Evolutionary conservation across 768 basidiomycete genomes (phyloP).

Genomic region (Amanita inopinata): DNA sequence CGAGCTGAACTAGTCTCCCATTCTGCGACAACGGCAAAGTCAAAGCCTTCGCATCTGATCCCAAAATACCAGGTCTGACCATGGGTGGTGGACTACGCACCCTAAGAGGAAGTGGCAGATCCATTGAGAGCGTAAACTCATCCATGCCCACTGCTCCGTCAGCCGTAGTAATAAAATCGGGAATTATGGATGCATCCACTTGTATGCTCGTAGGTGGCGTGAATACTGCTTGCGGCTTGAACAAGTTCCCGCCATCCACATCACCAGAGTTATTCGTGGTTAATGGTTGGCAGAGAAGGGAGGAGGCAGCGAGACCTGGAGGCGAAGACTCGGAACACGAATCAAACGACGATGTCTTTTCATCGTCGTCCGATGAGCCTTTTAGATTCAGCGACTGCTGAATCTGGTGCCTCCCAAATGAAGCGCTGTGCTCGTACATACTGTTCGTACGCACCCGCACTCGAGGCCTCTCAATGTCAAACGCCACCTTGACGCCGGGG

Average conservation of each 20-base stretch:
- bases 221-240: slow-evolving; percentile 6
- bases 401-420: slow-evolving; percentile 12
- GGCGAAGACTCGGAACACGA: slow-evolving; percentile 9
- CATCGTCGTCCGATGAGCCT: too few relatives aligned
- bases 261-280: not conserved
- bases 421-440: slow-evolving; percentile 18
- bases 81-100: not conserved
- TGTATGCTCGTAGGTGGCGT: slow-evolving; percentile 6
- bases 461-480: slow-evolving; percentile 20
- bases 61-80: not conserved
- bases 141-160: slow-evolving; percentile 18
- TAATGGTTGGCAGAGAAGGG: slow-evolving; percentile 17
- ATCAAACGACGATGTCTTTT: slow-evolving; percentile 9
- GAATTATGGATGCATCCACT: slow-evolving; percentile 10
- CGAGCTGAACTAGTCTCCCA: not conserved
- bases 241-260: not conserved
- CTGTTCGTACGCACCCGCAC: slow-evolving; percentile 24
- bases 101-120: slow-evolving; percentile 18
- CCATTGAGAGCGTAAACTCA: slow-evolving; percentile 39
- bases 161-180: slow-evolving; percentile 13
- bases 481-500: slow-evolving; percentile 10
- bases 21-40: not conserved
- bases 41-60: not conserved
- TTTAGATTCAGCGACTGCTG: slow-evolving; percentile 11
- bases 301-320: slow-evolving; percentile 11